Evolutionary conservation across 345 rosid species (phyloP), one percentile per base, ranked within the genome.

Genomic region (Anacardium occidentale): DNA sequence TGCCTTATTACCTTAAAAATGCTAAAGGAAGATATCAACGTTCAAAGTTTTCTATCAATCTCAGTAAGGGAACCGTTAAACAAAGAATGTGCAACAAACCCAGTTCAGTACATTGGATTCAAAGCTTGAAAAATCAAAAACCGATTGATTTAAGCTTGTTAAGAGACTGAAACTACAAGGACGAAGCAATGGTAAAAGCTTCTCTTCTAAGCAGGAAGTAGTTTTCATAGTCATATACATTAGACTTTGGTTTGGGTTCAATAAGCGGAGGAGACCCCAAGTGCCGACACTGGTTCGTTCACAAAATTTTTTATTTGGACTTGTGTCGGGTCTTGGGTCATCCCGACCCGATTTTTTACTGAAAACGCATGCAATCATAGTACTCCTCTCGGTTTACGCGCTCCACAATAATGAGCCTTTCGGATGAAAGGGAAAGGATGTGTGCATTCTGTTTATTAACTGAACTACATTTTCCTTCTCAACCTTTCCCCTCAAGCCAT

Each of bases 251-350:
- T 59, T 71, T 24, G 45, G 22, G n/a, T 47, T 73, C 4, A 44
- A 8, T 61, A 6, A 29, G 57, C 80, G 44, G 72, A 42, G 44
- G 72, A 42, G 85, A 77, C 77, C 84, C 81, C 84, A 66, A 83
- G 87, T 73, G 83, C 89, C 90, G 88, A 83, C 89, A 85, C 84
- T 75, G 71, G 82, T 86, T 78, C 84, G 75, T 71, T 67, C 20
- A 68, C 69, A 62, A 2, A 17, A 8, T 0, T 47, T 10, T 47
- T 10, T 2, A 47, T 47, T 5, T 56, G 9, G 64, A 17, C 63
- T 15, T 10, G 72, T 2, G 63, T 55, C 32, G 60, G 68, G 50
- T 20, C 32, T 29, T 6, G 66, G 59, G 29, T 29, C n/a, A 20
- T 26, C 54, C 67, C 67, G 74, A 37, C 50, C 51, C 52, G 47